A percentile compares a stretch with the other conserved stretches of the same genome.
Conservation (phyloP, 139 green algal species). For the Chlamydomonas schloesseri region DNA sequence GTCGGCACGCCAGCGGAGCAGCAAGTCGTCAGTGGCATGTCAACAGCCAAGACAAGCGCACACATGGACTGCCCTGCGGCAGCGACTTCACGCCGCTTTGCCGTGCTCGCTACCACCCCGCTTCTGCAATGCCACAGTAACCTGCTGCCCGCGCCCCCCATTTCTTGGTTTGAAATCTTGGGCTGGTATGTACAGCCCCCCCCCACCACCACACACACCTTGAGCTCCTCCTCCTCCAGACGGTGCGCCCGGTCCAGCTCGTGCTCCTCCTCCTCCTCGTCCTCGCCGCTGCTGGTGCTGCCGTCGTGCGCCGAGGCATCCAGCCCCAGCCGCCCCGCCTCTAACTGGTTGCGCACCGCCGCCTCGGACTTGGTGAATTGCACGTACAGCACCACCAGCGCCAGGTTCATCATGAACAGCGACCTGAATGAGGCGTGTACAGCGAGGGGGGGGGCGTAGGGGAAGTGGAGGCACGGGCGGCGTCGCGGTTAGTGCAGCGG, state of each 20-base stretch:
- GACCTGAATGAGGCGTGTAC: not conserved
- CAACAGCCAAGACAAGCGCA: too few species aligned
- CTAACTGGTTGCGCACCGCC: not conserved
- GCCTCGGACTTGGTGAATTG: constrained; percentile 46
- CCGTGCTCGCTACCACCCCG: too few species aligned
- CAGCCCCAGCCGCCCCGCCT: not conserved
- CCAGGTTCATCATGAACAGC: constrained; percentile 76
- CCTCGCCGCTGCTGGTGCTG: not conserved
- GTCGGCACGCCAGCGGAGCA: too few species aligned
- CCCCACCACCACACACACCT: too few species aligned
- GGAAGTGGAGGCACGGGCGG: not conserved
- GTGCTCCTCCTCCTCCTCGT: not conserved
- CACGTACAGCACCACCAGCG: constrained; percentile 63
- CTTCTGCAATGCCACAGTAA: too few species aligned
- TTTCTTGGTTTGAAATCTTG: too few species aligned
- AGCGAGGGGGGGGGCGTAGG: not conserved
- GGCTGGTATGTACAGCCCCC: too few species aligned
- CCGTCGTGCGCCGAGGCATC: not conserved
- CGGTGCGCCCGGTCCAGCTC: not conserved
- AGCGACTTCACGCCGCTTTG: too few species aligned
- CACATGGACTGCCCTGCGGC: too few species aligned
- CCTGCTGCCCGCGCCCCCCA: too few species aligned
- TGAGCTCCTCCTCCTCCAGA: not conserved
- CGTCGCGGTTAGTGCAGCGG: too few species aligned
- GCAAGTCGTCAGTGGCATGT: too few species aligned